A percentile compares a stretch with the other conserved stretches of the same genome.
Conservation (phyloP, 768 basidiomycete genomes). For the Psilocybe subaeruginosa region DNA sequence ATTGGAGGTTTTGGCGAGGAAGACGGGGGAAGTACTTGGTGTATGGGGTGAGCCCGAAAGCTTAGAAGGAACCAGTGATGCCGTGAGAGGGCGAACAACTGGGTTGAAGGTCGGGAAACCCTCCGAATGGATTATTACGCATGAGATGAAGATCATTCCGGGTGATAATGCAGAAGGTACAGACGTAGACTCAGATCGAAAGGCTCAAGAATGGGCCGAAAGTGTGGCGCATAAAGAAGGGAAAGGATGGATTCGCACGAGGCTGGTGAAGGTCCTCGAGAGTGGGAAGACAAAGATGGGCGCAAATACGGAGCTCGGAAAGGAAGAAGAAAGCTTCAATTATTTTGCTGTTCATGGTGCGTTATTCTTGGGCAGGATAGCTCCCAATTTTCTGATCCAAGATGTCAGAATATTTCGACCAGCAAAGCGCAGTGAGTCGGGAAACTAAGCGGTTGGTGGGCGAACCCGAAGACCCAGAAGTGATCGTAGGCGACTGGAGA, state of each 20-base stretch:
- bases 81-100: neutral
- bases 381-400: neutral
- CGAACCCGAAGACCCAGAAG: neutral
- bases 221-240: slow-evolving; percentile 11
- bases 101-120: slow-evolving; percentile 17
- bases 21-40: slow-evolving; percentile 30
- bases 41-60: slow-evolving; percentile 9
- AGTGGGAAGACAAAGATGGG: slow-evolving; percentile 38
- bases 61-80: neutral
- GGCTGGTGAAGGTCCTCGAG: slow-evolving; percentile 43
- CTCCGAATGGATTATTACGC: slow-evolving; percentile 15
- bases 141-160: slow-evolving; percentile 5
- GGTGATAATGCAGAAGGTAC: neutral
- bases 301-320: slow-evolving; percentile 19
- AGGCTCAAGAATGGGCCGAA: slow-evolving; percentile 26
- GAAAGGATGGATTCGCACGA: slow-evolving; percentile 42
- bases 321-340: slow-evolving; percentile 35
- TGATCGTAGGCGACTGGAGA: slow-evolving; percentile 25
- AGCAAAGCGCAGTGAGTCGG: neutral
- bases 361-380: slow-evolving; percentile 2
- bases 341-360: slow-evolving; percentile 47
- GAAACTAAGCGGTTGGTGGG: neutral
- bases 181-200: neutral
- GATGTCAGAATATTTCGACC: slow-evolving; percentile 16
- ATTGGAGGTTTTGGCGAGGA: slow-evolving; percentile 47